Conservation (phyloP, 805 yeast genomes). For the Metschnikowia matae region DNA sequence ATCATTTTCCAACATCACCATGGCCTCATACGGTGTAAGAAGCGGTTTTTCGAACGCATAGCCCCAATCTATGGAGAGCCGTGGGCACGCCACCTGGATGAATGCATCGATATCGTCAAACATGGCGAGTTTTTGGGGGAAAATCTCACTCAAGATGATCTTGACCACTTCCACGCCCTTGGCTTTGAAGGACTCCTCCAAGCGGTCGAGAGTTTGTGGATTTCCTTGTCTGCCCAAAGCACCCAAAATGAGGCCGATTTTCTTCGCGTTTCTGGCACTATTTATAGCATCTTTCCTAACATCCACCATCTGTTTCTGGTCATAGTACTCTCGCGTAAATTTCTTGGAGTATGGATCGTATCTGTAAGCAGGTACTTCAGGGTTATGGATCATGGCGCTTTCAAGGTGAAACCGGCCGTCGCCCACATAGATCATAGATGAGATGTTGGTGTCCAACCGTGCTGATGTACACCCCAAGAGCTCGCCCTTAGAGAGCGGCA, state of each 20-base stretch:
- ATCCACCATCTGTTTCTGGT: conserved; percentile 73
- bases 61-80: conserved; percentile 97
- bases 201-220: conserved; percentile 62
- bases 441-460: conserved; percentile 55
- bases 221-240: conserved; percentile 96
- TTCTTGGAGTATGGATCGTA: conserved; percentile 94
- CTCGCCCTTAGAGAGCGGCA: conserved; percentile 92
- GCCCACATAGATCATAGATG: conserved; percentile 87
- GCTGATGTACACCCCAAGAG: conserved; percentile 96
- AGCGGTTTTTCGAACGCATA: conserved; percentile 92
- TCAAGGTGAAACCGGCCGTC: conserved; percentile 96
- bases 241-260: conserved; percentile 83
- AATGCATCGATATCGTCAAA: conserved; percentile 93
- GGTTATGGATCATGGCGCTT: conserved; percentile 96
- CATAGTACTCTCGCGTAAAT: conserved; percentile 85
- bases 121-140: conserved; percentile 87
- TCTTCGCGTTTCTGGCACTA: conserved; percentile 55
- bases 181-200: conserved; percentile 51
- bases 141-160: conserved; percentile 85
- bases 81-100: conserved; percentile 96
- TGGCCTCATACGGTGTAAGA: conserved; percentile 92
- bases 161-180: conserved; percentile 69
- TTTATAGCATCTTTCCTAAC: conserved; percentile 72
- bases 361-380: conserved; percentile 83
- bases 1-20: conserved; percentile 80